Evolutionary conservation across 768 basidiomycete genomes (phyloP), one percentile per base, ranked within the genome.

Genomic region (Rhodotorula taiwanensis): DNA sequence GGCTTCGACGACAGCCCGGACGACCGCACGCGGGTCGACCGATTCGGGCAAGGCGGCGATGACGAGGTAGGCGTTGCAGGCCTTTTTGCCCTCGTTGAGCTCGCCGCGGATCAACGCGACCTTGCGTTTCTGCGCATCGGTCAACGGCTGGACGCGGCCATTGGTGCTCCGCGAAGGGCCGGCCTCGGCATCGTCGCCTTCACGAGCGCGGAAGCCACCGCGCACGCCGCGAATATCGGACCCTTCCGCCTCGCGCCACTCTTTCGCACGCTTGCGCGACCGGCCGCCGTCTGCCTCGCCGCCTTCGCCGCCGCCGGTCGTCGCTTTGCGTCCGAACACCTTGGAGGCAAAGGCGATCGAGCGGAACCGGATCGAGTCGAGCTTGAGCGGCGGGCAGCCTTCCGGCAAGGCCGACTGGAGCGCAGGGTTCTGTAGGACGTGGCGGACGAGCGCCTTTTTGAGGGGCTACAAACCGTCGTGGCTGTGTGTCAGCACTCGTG

Each of bases 71-170:
- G 89, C 88, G 72, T 92, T 88, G 62, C 89, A 82, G 23, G 83
- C 80, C 70, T 83, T 84, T 7, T 86, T 85, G 39, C 82, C 80
- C 4, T 84, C 79, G 76, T 98, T 91, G 72, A 97, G 83, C 70
- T 94, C 89, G 57, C 85, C 85, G 73, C 91, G 88, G 74, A 98
- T 95, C 75, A 92, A 95, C 0, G 91, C 89, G 56, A 97, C 83
- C 67, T 86, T 88, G 77, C 93, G 89, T 79, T 94, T 97, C 76
- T 95, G 88, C 54, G 81, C 81, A 0, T 89, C 81, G 11, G 83
- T 88, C 54, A 95, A 81, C 75, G 83, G 88, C 42, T 79, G 79
- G 10, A 58, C 44, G 74, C 89, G 76, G 23, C 39, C 18, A 21
- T 63, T 51, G n/a, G 30, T 58, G 42, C 48, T 28, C 28, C 43